Evolutionary conservation across 371 early-diverging fungal genomes (phyloP), one percentile per base, ranked within the genome.

Genomic region (Mortierella sp.): DNA sequence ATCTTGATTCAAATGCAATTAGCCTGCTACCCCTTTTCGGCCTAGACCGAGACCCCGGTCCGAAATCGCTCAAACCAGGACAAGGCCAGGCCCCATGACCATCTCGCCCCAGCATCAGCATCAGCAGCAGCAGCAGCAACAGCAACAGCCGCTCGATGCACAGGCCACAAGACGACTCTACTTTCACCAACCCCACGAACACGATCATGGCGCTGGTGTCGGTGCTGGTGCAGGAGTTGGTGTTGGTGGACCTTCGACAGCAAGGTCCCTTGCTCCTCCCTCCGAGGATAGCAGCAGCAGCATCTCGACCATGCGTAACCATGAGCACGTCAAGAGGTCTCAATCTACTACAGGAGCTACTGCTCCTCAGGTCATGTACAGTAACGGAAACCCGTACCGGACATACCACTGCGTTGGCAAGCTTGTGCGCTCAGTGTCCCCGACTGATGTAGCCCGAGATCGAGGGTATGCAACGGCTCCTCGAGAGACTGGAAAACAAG

Each of bases 321-420:
- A 34, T 0, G 2, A 61, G 34, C 61, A 34, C 16, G 8, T 8
- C 37, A 55, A 31, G 19, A 31, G 13, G 58, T 55, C 58, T 29
- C 58, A 55, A 19, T 66, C 66, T 2, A 66, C 48, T n/a, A 9
- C 34, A 19, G 34, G 4, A 19, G 43, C 34, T 45, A 13, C 26
- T 34, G 39, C 24, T 24, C 6, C 16, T 4, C 61, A 47, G 24
- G 29, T 16, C 13, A 41, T 48, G 13, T 64, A 44, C n/a, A 48
- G 48, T 22, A 70, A 39, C 13, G 71, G 40, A 63, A 63, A 63
- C 63, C 71, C 71, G 2, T 63, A 63, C 37, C 37, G 34, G 63
- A 40, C 47, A 22, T 61, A 45, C 24, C 31, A 70, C 0, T 55
- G 39, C 24, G 26, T 41, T 40, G n/a, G n/a, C n/a, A n/a, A n/a